Base-by-base conservation (phyloP, 495 filamentous ascomycete genomes). In the Penicillium odoratum region DNA sequence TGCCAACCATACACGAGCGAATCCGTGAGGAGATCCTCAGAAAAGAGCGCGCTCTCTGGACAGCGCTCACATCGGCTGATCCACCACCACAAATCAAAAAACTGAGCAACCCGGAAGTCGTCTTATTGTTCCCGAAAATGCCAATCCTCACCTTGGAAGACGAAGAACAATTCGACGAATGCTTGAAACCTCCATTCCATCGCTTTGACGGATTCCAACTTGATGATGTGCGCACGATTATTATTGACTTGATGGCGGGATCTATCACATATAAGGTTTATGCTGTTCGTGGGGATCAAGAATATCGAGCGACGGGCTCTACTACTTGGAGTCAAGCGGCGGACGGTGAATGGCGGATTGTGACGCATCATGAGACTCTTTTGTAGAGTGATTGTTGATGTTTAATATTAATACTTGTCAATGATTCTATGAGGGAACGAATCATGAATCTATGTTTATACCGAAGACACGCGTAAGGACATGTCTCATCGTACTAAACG, bases 171-270 rank as follows among this genome's bases (percentile, higher is more conserved):
- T 65, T 75, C 21, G 49, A 61, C 11, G 59, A 73, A 13, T 62
- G 67, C 0, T 51, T 79, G 48, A 65, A 65, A 29, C 68, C 74
- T 13, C 74, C 73, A 0, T 79, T 79, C 55, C 76, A 79, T 49
- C 71, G 69, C 0, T 79, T 79, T 51, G 76, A 79, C 45, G 63
- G 58, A 38, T 79, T 73, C 54, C 66, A 75, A 45, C 56, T 79
- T 5, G 60, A 67, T 16, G 66, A 79, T 10, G 74, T 77, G 6
- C 66, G 70, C 3, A 68, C 69, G 3, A 74, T 77, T 57, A 63
- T 78, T n/a, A 73, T 79, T 38, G 76, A 79, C 55, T 57, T 79
- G 9, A 79, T 79, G 76, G 76, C 74, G 0, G 76, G 73, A 5
- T 59, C 67, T 1, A 65, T 79, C 8, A 78, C 74, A 18, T 78